Evolutionary conservation across 1,139 yeast species (phyloP).

Genomic region (Candida frijolesensis): DNA sequence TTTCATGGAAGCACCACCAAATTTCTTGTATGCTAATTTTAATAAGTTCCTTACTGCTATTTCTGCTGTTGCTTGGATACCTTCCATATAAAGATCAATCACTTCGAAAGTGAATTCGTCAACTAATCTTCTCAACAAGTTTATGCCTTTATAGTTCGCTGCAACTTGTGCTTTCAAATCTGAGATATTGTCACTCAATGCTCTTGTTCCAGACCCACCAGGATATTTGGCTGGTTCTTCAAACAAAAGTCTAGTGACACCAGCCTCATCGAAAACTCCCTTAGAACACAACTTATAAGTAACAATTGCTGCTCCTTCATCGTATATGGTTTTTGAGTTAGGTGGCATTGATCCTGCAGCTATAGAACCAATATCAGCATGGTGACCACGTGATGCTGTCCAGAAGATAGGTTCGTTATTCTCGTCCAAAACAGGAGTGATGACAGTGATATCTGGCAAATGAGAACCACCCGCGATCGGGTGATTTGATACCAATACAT

Average conservation of each 20-base stretch:
- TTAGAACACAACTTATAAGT: slow-evolving; percentile 39
- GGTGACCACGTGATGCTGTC: slow-evolving; percentile 52
- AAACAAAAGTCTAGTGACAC: slow-evolving; percentile 36
- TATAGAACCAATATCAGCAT: slow-evolving; percentile 50
- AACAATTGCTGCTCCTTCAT: slow-evolving; percentile 48
- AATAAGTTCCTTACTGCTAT: slow-evolving; percentile 41
- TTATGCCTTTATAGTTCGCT: slow-evolving; percentile 46
- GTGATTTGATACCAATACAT: slow-evolving; percentile 76
- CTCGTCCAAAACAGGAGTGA: slow-evolving; percentile 55
- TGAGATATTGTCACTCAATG: slow-evolving; percentile 43
- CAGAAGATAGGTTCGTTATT: slow-evolving; percentile 39
- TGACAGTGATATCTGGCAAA: slow-evolving; percentile 81
- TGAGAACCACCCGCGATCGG: slow-evolving; percentile 84
- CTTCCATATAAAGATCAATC: slow-evolving; percentile 43
- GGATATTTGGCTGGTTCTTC: slow-evolving; percentile 50
- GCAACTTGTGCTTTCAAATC: slow-evolving; percentile 49
- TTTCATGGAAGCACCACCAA: slow-evolving; percentile 35
- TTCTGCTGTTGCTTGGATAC: slow-evolving; percentile 47
- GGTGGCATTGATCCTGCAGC: slow-evolving; percentile 53
- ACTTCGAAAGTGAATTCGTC: slow-evolving; percentile 37
- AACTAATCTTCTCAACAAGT: slow-evolving; percentile 31
- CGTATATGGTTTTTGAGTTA: slow-evolving; percentile 43
- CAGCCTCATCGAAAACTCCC: slow-evolving; percentile 45
- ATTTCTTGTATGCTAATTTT: slow-evolving; percentile 36
- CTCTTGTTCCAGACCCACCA: slow-evolving; percentile 48